These are phyloP conservation scores for Cercospora berteroae DNA, from an alignment of 2,329 filamentous ascomycete genomes.

Conservation along the genomic window DNA sequence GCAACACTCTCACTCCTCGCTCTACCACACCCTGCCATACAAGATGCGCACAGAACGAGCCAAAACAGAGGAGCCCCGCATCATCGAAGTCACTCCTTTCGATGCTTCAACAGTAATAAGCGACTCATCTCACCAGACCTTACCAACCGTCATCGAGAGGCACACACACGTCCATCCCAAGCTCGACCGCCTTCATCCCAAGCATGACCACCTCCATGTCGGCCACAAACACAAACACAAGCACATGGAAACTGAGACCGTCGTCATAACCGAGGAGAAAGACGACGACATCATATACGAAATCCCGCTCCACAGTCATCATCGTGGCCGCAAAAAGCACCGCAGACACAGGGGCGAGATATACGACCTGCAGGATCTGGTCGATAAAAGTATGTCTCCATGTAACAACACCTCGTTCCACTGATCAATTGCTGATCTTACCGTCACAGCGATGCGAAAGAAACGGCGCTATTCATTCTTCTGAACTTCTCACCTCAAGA, in stretches of 20 bases:
- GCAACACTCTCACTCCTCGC: not conserved
- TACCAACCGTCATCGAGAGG: constrained; percentile 2
- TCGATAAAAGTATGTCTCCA: constrained; percentile 18
- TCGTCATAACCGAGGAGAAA: not conserved
- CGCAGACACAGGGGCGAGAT: constrained; percentile 9
- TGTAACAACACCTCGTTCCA: too few relatives aligned
- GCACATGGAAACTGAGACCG: not conserved
- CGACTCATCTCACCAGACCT: not conserved
- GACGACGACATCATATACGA: constrained; percentile 13
- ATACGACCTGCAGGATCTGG: constrained; percentile 17
- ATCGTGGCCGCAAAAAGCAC: constrained; percentile 4
- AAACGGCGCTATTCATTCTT: not conserved
- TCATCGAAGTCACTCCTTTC: constrained; percentile 12
- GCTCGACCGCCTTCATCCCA: not conserved
- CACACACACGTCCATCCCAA: not conserved
- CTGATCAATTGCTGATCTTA: too few relatives aligned
- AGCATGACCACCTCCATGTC: not conserved
- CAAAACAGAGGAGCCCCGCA: constrained; percentile 7
- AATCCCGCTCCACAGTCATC: not conserved
- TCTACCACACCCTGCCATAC: not conserved
- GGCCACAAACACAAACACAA: not conserved
- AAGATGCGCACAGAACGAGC: not conserved
- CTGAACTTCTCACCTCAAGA: not conserved
- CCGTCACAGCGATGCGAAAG: too few relatives aligned
- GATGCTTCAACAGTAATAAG: not conserved